A percentile compares a stretch with the other conserved stretches of the same genome.
phyloP scores from a whole-genome alignment of 495 filamentous ascomycete species.

The Melanomma pulvis-pyrius region DNA sequence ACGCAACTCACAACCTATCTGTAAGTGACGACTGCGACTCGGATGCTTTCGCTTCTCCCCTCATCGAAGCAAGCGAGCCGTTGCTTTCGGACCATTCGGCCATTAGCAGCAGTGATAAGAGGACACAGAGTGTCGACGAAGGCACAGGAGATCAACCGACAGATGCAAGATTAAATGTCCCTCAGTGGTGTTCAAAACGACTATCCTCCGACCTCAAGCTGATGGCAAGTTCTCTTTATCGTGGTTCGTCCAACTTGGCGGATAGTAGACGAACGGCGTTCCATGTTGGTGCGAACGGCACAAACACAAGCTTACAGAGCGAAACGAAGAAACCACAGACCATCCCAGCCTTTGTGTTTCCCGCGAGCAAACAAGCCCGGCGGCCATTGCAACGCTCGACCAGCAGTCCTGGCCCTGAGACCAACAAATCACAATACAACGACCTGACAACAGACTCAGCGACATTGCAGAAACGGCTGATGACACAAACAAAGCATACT shows the following conservation, averaged over 20 bases:
- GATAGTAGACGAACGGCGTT: background rate
- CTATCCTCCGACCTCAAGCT: background rate
- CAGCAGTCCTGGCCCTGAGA: background rate
- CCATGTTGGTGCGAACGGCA: background rate
- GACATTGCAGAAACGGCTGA: slow-evolving; percentile 15
- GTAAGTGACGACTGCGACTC: background rate
- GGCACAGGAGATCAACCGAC: background rate
- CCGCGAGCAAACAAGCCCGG: background rate
- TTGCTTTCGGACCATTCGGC: background rate
- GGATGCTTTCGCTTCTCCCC: background rate
- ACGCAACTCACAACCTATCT: background rate
- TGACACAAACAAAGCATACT: slow-evolving; percentile 5
- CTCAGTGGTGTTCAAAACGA: background rate
- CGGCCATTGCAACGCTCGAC: slow-evolving; percentile 4
- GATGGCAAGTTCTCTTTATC: background rate
- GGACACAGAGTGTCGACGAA: background rate
- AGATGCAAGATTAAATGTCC: background rate
- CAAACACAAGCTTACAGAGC: background rate
- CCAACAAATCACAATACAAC: background rate
- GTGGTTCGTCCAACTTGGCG: background rate
- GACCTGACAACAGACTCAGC: slow-evolving; percentile 11
- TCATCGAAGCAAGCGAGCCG: slow-evolving; percentile 2
- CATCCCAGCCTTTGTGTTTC: background rate
- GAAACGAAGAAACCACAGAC: background rate
- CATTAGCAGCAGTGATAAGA: background rate